These are phyloP conservation scores for Hemileccinum impolitum DNA, from an alignment of 768 basidiomycete species.

Conservation along the genomic window DNA sequence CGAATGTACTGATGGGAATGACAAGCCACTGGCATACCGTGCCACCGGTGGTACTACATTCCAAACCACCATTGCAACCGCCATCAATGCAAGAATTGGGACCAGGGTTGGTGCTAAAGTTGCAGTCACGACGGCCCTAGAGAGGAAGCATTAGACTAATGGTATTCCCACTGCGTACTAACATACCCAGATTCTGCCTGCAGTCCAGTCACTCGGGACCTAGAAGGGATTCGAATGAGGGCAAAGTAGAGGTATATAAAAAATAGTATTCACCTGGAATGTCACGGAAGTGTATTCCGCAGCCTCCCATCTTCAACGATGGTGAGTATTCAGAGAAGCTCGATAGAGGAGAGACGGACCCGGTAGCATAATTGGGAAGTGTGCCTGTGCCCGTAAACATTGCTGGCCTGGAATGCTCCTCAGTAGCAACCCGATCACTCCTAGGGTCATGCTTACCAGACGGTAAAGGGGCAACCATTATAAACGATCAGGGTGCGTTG, in stretches of 20 bases:
- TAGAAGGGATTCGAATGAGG: not conserved
- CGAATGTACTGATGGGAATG: not conserved
- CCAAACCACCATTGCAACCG: constrained; percentile 67
- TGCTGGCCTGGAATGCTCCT: constrained; percentile 40
- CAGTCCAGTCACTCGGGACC: constrained; percentile 63
- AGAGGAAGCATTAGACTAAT: not conserved
- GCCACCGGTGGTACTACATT: constrained; percentile 50
- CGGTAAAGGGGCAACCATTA: constrained; percentile 65
- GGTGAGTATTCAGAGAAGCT: not conserved
- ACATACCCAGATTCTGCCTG: constrained; percentile 62
- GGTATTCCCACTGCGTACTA: not conserved
- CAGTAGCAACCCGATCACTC: not conserved
- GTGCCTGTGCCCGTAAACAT: constrained; percentile 59
- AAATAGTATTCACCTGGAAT: constrained; percentile 19
- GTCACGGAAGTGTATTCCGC: constrained; percentile 23
- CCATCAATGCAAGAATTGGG: constrained; percentile 59
- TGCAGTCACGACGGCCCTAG: constrained; percentile 54
- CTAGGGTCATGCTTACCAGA: constrained; percentile 46
- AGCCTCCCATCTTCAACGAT: constrained; percentile 32
- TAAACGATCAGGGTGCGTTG: constrained; percentile 58
- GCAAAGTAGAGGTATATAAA: not conserved
- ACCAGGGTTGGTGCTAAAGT: constrained; percentile 52
- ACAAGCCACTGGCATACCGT: constrained; percentile 38
- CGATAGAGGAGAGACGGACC: constrained; percentile 34
- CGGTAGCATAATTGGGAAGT: constrained; percentile 41